Evolutionary conservation across 1,284 basidiomycete species (phyloP), one percentile per base, ranked within the genome.

Genomic region (Trametes versicolor): DNA sequence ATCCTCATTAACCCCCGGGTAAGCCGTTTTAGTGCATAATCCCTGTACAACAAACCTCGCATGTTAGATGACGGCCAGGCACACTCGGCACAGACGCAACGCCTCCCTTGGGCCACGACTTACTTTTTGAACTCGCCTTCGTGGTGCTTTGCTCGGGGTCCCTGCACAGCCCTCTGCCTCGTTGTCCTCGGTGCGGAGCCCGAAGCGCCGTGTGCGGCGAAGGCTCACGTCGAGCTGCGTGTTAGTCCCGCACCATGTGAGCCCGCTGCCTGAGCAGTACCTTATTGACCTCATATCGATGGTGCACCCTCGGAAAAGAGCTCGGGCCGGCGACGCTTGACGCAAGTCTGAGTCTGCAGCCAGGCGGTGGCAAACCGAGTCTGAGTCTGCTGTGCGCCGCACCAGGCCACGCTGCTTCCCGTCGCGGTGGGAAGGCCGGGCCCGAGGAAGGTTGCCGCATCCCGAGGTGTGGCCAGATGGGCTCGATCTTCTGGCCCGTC

Each of bases 161-260:
- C 48, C 25, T 17, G 48, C 48, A 49, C 67, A 68, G 67, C 63
- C 67, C 67, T 51, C 61, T 56, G 58, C 60, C 64, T 61, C 57
- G 53, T 50, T 55, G 55, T 19, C 5, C 39, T 57, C 48, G 48
- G 48, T 48, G 55, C 41, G 48, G 41, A 17, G 17, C 47, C 37
- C 37, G 47, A 21, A 19, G 48, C 37, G n/a, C 48, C 25, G 25
- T 49, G 23, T 49, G 25, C 23, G 27, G 48, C 15, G 48, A 27
- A 25, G 15, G 48, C 48, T 17, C 23, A 29, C 25, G 10, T 25
- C 48, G n/a, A 29, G 13, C 50, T 39, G 41, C 50, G 51, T 59
- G 47, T 52, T 53, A 58, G 57, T 58, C 53, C 41, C 12, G 37
- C 19, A 21, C 37, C 54, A 57, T 62, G 54, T 51, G 54, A 52